Base-by-base conservation (phyloP, 2,329 filamentous ascomycete species). In the Monosporascus sp. region DNA sequence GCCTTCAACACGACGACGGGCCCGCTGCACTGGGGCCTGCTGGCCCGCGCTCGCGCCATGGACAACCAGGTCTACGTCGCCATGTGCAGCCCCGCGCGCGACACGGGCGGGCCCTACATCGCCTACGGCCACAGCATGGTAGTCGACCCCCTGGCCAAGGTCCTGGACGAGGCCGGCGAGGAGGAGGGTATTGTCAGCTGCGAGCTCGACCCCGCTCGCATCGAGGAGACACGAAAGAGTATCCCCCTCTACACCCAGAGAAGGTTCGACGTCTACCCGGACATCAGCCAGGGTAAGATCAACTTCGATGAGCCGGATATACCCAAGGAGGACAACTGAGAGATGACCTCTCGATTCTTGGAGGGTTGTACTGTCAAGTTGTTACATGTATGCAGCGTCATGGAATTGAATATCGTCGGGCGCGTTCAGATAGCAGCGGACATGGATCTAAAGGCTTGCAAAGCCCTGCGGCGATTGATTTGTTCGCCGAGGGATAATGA, bases 1-100 rank as follows among this genome's bases (percentile, higher is more conserved):
- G 94, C 94, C 1, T 99, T 99, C 79, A 99, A 97, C 72, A 78
- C 89, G 55, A 96, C 91, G 0, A 99, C 94, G 0, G 94, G 94
- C 0, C 87, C 89, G 6, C 72, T 97, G 70, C 94, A 99, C 72
- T 99, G 94, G 94, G 81, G 85, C 54, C 74, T 99, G 60, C 82
- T 89, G 64, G 93, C 86, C 1, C 82, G 89, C 60, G 91, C 88
- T 15, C 79, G 94, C 57, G 94, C 93, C 5, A 80, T 96, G 62
- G 93, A 99, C 67, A 97, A 97, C 68, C 91, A 99, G 77, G 76
- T 95, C 9, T 97, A 95, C 70, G 91, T 97, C 14, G 94, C 86
- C 36, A 74, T 99, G 69, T 99, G 94, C 74, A 94, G 89, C 67
- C 94, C 94, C 1, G 91, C 93, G 35, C 79, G 93, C 56, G 90